Evolutionary conservation across 148 eudicot genomes (phyloP).

Genomic region (Tetragonia tetragonoides): DNA sequence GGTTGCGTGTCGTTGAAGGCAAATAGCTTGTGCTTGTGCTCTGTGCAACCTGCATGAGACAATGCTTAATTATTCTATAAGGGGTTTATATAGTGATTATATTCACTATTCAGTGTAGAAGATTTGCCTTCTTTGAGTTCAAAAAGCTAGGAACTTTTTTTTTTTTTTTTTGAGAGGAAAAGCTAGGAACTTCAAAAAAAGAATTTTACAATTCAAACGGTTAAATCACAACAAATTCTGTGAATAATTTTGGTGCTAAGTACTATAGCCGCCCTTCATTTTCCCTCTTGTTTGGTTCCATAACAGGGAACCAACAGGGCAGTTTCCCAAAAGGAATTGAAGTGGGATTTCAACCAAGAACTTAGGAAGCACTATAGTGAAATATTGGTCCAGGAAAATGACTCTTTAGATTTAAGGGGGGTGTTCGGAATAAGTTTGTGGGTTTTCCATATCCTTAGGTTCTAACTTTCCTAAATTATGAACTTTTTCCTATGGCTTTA

Average conservation of each 20-base stretch:
- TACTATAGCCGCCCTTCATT: background rate
- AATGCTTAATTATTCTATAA: background rate
- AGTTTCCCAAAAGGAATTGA: slow-evolving; percentile 1
- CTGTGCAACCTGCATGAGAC: slow-evolving; percentile 26
- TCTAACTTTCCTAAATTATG: background rate
- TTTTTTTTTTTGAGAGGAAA: too few relatives aligned
- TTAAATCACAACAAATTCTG: too few relatives aligned
- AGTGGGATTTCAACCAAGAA: slow-evolving; percentile 1
- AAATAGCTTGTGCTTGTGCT: slow-evolving; percentile 32
- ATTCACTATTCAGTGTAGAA: background rate
- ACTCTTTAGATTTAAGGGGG: background rate
- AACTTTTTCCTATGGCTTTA: too few relatives aligned
- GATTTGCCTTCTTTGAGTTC: slow-evolving; percentile 21
- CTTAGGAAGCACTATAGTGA: background rate
- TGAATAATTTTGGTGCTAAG: background rate
- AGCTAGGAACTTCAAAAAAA: too few relatives aligned
- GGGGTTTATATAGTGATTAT: slow-evolving; percentile 21
- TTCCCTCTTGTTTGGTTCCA: background rate
- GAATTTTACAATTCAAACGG: too few relatives aligned
- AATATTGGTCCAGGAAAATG: background rate
- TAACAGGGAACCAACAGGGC: slow-evolving; percentile 3
- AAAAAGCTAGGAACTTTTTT: too few relatives aligned
- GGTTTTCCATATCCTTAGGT: background rate
- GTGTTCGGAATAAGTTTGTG: background rate
- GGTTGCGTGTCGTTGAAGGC: slow-evolving; percentile 37